phyloP scores from a whole-genome alignment of 2,329 filamentous ascomycete genomes.

The Fonsecaea nubica region DNA sequence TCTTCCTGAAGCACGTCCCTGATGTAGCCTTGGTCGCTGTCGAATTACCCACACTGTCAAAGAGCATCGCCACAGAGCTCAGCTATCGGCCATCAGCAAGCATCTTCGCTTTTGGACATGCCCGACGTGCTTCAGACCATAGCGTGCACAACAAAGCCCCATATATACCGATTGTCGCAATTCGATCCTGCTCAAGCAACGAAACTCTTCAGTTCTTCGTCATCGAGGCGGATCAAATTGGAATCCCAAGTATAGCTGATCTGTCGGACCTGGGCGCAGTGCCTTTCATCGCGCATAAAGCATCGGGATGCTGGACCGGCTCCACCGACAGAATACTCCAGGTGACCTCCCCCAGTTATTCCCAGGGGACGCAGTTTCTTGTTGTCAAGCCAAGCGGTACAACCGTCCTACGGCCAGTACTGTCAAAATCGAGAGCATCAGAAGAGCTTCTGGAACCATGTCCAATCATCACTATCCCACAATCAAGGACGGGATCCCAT shows the following conservation, averaged over 20 bases:
- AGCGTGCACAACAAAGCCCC: conserved; percentile 5
- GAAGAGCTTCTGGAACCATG: conserved; percentile 52
- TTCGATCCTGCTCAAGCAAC: conserved; percentile 12
- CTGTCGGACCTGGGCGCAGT: conserved; percentile 7
- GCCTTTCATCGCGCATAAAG: conserved; percentile 8
- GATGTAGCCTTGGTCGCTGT: conserved; percentile 20
- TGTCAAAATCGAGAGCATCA: conserved; percentile 30
- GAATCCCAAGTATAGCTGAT: background rate
- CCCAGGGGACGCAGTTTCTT: conserved; percentile 21
- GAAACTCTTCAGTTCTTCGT: conserved; percentile 20
- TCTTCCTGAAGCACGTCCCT: conserved; percentile 25
- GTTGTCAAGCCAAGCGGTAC: conserved; percentile 30
- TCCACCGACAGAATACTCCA: conserved; percentile 26
- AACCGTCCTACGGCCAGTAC: conserved; percentile 36
- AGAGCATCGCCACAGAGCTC: background rate
- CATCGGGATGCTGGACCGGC: conserved; percentile 7
- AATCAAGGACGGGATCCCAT: conserved; percentile 52
- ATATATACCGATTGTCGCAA: conserved; percentile 14
- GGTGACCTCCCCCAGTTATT: conserved; percentile 7
- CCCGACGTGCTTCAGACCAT: conserved; percentile 9
- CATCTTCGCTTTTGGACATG: conserved; percentile 25
- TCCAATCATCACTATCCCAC: conserved; percentile 53
- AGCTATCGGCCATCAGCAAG: conserved; percentile 2
- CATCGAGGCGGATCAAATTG: conserved; percentile 18
- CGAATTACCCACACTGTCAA: background rate